These are phyloP conservation scores for slime mould (Dictyostelium discoideum) DNA, from an alignment of 78 protist species.

Conservation along the genomic window dicty_2.7 NC_007090.3:527001-527500, in stretches of 20 bases:
- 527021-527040: slow-evolving; percentile 20
- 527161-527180: slow-evolving; percentile 36
- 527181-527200: slow-evolving; percentile 1
- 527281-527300: neutral
- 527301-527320: neutral
- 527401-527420: slow-evolving; percentile 23
- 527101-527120: slow-evolving; percentile 93
- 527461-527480: slow-evolving; percentile 53
- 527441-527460: slow-evolving; percentile 37
- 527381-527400: neutral
- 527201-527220: slow-evolving; percentile 4
- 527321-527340: neutral
- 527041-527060: neutral
- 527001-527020: slow-evolving; percentile 43
- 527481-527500: slow-evolving; percentile 30
- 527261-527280: neutral
- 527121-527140: slow-evolving; percentile 92
- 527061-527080: slow-evolving; percentile 42
- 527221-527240: neutral
- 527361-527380: slow-evolving; percentile 53
- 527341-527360: neutral
- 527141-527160: slow-evolving; percentile 82
- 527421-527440: slow-evolving; percentile 49
- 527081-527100: slow-evolving; percentile 52
- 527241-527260: neutral